Conservation (phyloP, 2,329 filamentous ascomycete genomes). For the Aspergillus sergii region DNA sequence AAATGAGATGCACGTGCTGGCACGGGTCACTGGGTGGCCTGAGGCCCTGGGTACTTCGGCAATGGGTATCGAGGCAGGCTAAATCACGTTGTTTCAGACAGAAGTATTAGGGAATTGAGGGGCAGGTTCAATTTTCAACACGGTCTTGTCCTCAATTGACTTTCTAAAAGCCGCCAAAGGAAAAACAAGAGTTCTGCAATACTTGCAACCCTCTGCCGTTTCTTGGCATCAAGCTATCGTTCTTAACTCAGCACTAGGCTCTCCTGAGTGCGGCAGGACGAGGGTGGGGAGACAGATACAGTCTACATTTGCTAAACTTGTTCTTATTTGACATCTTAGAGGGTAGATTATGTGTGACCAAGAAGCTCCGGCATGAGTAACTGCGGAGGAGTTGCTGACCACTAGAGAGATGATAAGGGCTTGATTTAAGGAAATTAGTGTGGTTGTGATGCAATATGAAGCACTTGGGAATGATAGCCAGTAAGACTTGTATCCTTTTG, state of each 20-base stretch:
- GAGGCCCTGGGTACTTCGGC: slow-evolving; percentile 3
- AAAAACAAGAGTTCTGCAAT: neutral
- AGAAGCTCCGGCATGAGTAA: neutral
- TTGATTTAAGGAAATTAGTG: neutral
- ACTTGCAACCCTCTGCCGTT: neutral
- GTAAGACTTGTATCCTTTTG: neutral
- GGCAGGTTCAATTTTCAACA: neutral
- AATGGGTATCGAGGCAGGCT: neutral
- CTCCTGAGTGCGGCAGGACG: neutral
- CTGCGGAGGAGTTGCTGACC: neutral
- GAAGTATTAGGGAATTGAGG: neutral
- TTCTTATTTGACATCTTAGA: neutral
- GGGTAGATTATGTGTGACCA: neutral
- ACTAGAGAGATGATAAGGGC: neutral
- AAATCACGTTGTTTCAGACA: neutral
- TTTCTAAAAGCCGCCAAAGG: neutral
- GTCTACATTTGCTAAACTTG: no score
- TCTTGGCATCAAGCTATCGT: neutral
- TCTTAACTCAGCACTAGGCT: neutral
- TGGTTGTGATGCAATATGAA: neutral
- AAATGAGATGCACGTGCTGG: slow-evolving; percentile 12
- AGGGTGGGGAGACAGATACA: neutral
- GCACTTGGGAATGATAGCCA: neutral
- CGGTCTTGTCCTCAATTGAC: neutral
- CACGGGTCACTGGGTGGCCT: slow-evolving; percentile 18